A percentile compares a stretch with the other conserved stretches of the same genome.
Conservation (phyloP, 306 rosid genomes). For the Fragaria ananassa region DNA sequence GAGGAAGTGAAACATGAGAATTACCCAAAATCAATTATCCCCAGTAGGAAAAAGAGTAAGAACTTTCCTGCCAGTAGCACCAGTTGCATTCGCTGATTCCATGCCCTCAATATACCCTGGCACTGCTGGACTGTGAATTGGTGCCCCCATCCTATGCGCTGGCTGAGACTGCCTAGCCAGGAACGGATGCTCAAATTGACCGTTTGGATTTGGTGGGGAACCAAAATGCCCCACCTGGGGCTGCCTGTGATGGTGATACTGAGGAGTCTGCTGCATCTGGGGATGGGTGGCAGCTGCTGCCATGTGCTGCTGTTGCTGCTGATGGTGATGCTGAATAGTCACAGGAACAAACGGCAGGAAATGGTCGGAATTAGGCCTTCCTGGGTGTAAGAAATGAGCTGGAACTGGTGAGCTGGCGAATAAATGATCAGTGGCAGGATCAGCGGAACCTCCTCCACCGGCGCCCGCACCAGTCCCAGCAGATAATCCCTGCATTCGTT, state of each 20-base stretch:
- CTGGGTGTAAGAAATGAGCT: conserved; percentile 74
- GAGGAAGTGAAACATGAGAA: conserved; percentile 18
- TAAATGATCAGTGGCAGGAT: conserved; percentile 82
- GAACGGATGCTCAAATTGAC: conserved; percentile 81
- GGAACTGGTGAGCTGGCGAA: conserved; percentile 94
- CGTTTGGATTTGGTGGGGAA: conserved; percentile 60
- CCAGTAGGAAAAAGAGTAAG: conserved; percentile 91
- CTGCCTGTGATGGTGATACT: conserved; percentile 41
- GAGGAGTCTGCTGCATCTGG: conserved; percentile 43
- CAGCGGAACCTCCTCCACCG: conserved; percentile 34
- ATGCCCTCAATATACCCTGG: conserved; percentile 68
- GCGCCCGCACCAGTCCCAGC: conserved; percentile 34
- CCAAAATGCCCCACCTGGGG: conserved; percentile 78
- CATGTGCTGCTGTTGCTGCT: conserved; percentile 69
- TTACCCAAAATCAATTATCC: conserved; percentile 63
- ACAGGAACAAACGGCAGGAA: conserved; percentile 86
- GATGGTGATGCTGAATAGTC: conserved; percentile 65
- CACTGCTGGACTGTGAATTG: conserved; percentile 43
- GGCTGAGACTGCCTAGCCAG: conserved; percentile 65
- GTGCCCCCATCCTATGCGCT: conserved; percentile 73
- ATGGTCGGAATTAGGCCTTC: conserved; percentile 73
- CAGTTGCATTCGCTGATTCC: conserved; percentile 77
- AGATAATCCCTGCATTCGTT: conserved; percentile 89
- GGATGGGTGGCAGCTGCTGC: conserved; percentile 45
- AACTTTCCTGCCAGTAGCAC: conserved; percentile 80